phyloP scores from a whole-genome alignment of 75 land plant species.

The Pinus taeda region DNA sequence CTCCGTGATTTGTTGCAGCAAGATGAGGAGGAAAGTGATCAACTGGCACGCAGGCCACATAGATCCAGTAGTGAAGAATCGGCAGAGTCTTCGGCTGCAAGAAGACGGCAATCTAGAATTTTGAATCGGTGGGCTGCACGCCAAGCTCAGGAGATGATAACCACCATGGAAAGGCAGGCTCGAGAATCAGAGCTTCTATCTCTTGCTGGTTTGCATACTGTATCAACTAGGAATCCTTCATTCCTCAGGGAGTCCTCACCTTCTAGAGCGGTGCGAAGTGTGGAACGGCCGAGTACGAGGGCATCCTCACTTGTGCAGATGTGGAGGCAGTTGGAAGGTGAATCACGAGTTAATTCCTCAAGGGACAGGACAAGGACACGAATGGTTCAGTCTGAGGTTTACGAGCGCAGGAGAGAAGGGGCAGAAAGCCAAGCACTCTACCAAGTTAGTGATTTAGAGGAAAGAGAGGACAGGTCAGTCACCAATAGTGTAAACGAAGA shows the following conservation, averaged over 20 bases:
- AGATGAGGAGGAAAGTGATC: conserved; percentile 37
- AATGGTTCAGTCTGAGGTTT: conserved; percentile 16
- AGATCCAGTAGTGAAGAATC: conserved; percentile 39
- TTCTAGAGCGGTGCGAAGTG: conserved; percentile 23
- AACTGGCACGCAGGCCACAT: conserved; percentile 35
- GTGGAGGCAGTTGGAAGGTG: conserved; percentile 52
- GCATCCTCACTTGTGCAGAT: conserved; percentile 52
- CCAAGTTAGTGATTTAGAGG: conserved; percentile 4
- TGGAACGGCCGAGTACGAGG: conserved; percentile 16
- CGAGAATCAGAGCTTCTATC: conserved; percentile 48
- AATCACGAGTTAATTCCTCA: conserved; percentile 26
- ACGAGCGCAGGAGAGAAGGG: not conserved
- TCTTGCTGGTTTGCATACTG: conserved; percentile 78
- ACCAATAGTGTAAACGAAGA: conserved; percentile 9
- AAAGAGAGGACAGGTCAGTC: conserved; percentile 14
- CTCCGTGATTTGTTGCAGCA: conserved; percentile 1
- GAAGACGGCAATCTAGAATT: conserved; percentile 8
- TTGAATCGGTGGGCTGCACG: conserved; percentile 30
- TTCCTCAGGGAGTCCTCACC: conserved; percentile 55
- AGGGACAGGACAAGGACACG: conserved; percentile 28
- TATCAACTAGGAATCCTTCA: conserved; percentile 84
- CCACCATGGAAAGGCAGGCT: conserved; percentile 23
- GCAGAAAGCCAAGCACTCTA: conserved; percentile 12
- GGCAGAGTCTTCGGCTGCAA: conserved; percentile 20
- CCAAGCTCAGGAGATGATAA: conserved; percentile 27